Percentiles rank a stretch among this genome's conserved stretches.
Evolutionary conservation across 106 monocot species (phyloP).

Genomic region (Triglochin maritima): DNA sequence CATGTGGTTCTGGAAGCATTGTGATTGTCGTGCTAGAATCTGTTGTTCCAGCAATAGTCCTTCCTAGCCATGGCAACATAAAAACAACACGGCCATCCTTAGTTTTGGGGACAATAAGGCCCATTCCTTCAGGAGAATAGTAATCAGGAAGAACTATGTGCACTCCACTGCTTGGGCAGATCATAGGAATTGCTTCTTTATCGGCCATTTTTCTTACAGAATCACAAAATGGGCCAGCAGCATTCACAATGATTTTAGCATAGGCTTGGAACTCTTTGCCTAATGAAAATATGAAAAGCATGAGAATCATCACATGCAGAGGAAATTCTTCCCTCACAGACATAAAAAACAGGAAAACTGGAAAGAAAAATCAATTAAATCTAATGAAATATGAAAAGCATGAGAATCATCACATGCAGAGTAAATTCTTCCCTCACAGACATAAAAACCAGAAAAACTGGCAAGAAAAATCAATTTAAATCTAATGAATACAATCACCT

Average conservation of each 20-base stretch:
- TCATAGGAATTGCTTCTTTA: slow-evolving; percentile 59
- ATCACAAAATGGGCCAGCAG: slow-evolving; percentile 98
- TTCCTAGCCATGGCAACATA: slow-evolving; percentile 96
- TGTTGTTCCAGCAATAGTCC: slow-evolving; percentile 92
- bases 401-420: too few relatives aligned
- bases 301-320: too few relatives aligned
- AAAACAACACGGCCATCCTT: slow-evolving; percentile 97
- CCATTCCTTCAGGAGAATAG: slow-evolving; percentile 99
- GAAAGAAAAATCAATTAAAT: too few relatives aligned
- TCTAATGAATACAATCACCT: too few relatives aligned
- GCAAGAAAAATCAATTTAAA: too few relatives aligned
- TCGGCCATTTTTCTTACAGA: slow-evolving; percentile 80
- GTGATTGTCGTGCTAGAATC: slow-evolving; percentile 84
- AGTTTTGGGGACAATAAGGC: slow-evolving; percentile 95
- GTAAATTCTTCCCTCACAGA: too few relatives aligned
- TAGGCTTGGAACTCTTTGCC: slow-evolving; percentile 83
- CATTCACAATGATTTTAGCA: slow-evolving; percentile 87
- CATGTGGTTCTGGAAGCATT: slow-evolving; percentile 95
- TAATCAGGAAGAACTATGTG: slow-evolving; percentile 99
- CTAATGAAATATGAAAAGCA: neutral
- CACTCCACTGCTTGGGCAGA: slow-evolving; percentile 89
- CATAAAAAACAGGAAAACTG: too few relatives aligned
- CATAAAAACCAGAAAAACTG: too few relatives aligned
- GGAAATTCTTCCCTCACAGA: too few relatives aligned
- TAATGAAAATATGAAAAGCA: slow-evolving; percentile 5